phyloP scores from a whole-genome alignment of 768 basidiomycete genomes.

The Tylopilus sp. region DNA sequence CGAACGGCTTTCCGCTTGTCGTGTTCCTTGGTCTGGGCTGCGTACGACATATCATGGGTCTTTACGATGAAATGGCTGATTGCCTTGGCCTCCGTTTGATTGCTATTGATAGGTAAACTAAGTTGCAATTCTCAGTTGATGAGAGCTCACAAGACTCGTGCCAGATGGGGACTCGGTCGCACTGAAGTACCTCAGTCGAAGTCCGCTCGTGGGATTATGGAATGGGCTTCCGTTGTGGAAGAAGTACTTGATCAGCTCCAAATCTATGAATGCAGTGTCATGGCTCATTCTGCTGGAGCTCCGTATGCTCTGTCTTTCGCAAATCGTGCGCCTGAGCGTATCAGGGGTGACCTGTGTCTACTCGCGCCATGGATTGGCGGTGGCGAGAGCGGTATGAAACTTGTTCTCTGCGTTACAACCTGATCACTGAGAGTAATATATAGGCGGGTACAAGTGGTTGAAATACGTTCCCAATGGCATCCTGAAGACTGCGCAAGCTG shows the following conservation, averaged over 20 bases:
- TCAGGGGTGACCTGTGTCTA: slow-evolving; percentile 81
- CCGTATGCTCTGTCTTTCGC: slow-evolving; percentile 92
- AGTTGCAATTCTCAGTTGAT: not conserved
- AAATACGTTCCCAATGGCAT: slow-evolving; percentile 94
- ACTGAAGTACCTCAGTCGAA: slow-evolving; percentile 67
- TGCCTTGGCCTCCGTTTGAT: slow-evolving; percentile 84
- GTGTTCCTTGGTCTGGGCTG: slow-evolving; percentile 93
- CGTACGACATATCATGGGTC: slow-evolving; percentile 89
- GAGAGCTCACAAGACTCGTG: slow-evolving; percentile 11
- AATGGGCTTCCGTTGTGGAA: slow-evolving; percentile 89
- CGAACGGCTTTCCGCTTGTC: slow-evolving; percentile 83
- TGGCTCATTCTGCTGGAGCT: slow-evolving; percentile 95
- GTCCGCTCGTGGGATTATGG: slow-evolving; percentile 74
- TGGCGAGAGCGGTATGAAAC: slow-evolving; percentile 73
- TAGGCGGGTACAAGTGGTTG: slow-evolving; percentile 91
- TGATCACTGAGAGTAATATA: slow-evolving; percentile 12
- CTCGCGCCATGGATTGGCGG: slow-evolving; percentile 97
- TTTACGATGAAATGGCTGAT: slow-evolving; percentile 96
- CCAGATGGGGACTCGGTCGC: slow-evolving; percentile 88
- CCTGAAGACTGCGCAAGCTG: slow-evolving; percentile 91
- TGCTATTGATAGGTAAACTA: slow-evolving; percentile 81
- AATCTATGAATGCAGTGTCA: slow-evolving; percentile 77
- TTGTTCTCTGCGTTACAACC: not conserved
- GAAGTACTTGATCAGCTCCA: slow-evolving; percentile 82
- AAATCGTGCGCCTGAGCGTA: slow-evolving; percentile 66